A percentile compares a stretch with the other conserved stretches of the same genome.
These are phyloP conservation scores for Kodamaea ohmeri DNA, from an alignment of 1,139 yeast species.

Conservation along the genomic window DNA sequence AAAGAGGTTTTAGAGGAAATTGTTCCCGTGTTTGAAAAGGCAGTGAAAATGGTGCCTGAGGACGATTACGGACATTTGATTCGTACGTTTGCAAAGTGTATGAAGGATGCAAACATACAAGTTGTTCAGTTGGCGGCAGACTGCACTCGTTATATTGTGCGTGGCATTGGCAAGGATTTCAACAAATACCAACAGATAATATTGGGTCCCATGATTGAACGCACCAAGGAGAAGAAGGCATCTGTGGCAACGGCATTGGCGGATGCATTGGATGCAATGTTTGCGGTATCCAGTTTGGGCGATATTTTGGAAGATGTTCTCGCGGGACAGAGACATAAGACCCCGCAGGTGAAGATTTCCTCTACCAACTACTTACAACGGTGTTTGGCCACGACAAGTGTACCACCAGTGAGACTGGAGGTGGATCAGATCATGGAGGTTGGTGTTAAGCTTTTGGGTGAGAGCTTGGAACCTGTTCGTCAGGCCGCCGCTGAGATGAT, in stretches of 20 bases:
- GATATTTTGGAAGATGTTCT: constrained; percentile 64
- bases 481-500: constrained; percentile 74
- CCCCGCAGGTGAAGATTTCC: constrained; percentile 80
- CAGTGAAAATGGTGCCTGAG: constrained; percentile 32
- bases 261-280: constrained; percentile 64
- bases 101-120: constrained; percentile 88
- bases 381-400: constrained; percentile 53
- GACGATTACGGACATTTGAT: constrained; percentile 64
- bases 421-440: constrained; percentile 54
- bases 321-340: constrained; percentile 65
- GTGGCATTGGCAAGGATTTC: constrained; percentile 61
- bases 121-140: constrained; percentile 82
- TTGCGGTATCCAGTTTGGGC: constrained; percentile 45
- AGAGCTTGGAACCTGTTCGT: constrained; percentile 84
- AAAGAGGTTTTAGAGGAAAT: constrained; percentile 81
- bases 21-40: constrained; percentile 49
- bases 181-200: constrained; percentile 53
- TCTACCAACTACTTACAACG: constrained; percentile 62
- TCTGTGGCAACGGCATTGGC: constrained; percentile 70
- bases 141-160: constrained; percentile 59
- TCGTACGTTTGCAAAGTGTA: constrained; percentile 62
- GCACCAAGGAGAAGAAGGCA: constrained; percentile 86
- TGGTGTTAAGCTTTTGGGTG: constrained; percentile 64
- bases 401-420: constrained; percentile 52
- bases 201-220: constrained; percentile 66